A percentile compares a stretch with the other conserved stretches of the same genome.
Evolutionary conservation across 2,329 filamentous ascomycete genomes (phyloP).

Genomic region (Colletotrichum higginsianum): DNA sequence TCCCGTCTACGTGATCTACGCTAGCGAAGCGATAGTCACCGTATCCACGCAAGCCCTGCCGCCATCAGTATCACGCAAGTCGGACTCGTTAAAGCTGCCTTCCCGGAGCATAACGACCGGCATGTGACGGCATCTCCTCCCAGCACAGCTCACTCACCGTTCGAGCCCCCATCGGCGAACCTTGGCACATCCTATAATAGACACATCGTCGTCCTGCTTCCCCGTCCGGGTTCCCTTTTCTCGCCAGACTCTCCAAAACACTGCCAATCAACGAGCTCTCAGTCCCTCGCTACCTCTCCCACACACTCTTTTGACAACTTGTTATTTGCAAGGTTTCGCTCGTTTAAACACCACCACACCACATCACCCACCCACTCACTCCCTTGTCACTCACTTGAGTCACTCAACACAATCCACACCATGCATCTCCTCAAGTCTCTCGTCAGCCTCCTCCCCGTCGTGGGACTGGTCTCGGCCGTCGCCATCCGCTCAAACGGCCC

Average conservation of each 20-base stretch:
- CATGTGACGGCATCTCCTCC: too few species aligned
- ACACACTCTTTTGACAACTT: slow-evolving; percentile 2
- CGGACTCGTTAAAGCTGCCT: neutral
- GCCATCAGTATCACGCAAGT: neutral
- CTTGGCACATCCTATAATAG: slow-evolving; percentile 2
- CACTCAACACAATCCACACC: neutral
- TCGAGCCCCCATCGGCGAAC: too few species aligned
- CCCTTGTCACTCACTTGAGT: neutral
- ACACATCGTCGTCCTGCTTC: neutral
- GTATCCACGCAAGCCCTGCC: neutral
- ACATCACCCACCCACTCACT: neutral
- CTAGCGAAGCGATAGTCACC: slow-evolving; percentile 6
- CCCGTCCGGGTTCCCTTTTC: neutral
- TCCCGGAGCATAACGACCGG: neutral
- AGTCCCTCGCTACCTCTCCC: neutral
- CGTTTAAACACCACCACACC: neutral
- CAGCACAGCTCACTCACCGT: neutral
- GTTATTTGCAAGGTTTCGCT: slow-evolving; percentile 4
- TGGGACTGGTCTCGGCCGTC: slow-evolving; percentile 2
- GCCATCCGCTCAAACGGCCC: neutral
- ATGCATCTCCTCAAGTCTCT: slow-evolving; percentile 24
- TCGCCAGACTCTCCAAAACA: slow-evolving; percentile 16
- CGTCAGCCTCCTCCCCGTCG: slow-evolving; percentile 1
- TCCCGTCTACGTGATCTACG: neutral
- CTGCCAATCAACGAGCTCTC: neutral